A percentile compares a stretch with the other conserved stretches of the same genome.
phyloP scores from a whole-genome alignment of 768 basidiomycete species.

The Kwoniella sp. region DNA sequence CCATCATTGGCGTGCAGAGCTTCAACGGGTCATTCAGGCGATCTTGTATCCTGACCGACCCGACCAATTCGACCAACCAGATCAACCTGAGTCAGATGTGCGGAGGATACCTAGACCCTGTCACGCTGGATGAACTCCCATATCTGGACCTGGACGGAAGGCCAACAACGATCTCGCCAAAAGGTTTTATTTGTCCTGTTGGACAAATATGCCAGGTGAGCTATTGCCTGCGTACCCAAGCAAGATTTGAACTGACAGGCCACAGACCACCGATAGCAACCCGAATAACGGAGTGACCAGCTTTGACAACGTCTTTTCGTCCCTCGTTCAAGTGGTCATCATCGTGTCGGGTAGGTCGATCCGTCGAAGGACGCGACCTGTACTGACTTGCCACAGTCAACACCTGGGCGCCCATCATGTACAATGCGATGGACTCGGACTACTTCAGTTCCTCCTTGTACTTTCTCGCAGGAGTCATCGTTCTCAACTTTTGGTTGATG shows the following conservation, averaged over 20 bases:
- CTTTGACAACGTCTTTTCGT: conserved; percentile 82
- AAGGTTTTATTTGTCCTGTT: conserved; percentile 85
- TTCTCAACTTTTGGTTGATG: conserved; percentile 82
- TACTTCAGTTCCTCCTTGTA: conserved; percentile 82
- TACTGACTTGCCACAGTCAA: conserved; percentile 34
- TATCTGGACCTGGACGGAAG: conserved; percentile 54
- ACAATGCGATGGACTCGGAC: conserved; percentile 80
- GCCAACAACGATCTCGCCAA: conserved; percentile 53
- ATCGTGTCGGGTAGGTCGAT: conserved; percentile 65
- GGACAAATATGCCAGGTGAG: conserved; percentile 75
- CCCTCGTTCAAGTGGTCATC: conserved; percentile 77
- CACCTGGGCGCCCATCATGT: conserved; percentile 63
- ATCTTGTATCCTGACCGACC: conserved; percentile 49
- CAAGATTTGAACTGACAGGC: not conserved
- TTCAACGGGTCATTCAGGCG: conserved; percentile 77
- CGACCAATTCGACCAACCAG: conserved; percentile 42
- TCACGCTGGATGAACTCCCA: conserved; percentile 54
- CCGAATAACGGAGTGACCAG: conserved; percentile 64
- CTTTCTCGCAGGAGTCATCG: conserved; percentile 75
- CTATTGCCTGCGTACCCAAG: not conserved
- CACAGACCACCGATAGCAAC: conserved; percentile 54
- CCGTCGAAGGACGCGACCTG: not conserved
- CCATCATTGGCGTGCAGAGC: conserved; percentile 88
- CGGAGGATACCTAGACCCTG: conserved; percentile 72
- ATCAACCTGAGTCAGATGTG: conserved; percentile 59